Evolutionary conservation across 164 flowering plant genomes (phyloP).

Genomic region (Euptelea pleiosperma): DNA sequence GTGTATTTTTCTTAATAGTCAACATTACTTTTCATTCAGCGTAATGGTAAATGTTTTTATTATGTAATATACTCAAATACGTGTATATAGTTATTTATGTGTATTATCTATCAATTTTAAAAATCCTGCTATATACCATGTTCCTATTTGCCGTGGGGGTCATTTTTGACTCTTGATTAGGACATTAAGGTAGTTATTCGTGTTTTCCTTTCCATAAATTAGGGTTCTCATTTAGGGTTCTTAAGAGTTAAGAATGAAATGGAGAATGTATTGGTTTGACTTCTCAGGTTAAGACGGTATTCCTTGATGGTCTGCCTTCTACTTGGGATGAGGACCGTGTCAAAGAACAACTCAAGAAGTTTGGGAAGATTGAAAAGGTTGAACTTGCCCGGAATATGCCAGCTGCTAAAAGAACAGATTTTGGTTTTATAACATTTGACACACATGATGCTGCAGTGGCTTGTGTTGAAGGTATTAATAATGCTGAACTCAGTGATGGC

Average conservation of each 20-base stretch:
- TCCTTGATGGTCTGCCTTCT: constrained; percentile 29
- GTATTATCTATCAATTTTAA: background rate
- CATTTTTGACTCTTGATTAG: too few relatives aligned
- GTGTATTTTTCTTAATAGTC: too few relatives aligned
- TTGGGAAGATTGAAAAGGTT: constrained; percentile 30
- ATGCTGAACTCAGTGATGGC: constrained; percentile 26
- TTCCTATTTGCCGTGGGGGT: too few relatives aligned
- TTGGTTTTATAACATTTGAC: constrained; percentile 32
- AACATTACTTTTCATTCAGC: background rate
- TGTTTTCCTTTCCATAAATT: too few relatives aligned
- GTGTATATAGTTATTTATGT: background rate
- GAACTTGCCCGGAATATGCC: constrained; percentile 39
- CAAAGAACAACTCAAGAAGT: constrained; percentile 20
- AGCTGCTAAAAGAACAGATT: constrained; percentile 35
- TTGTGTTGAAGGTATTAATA: constrained; percentile 27
- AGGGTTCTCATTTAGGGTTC: too few relatives aligned
- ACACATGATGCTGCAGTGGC: constrained; percentile 33
- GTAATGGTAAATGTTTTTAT: too few relatives aligned
- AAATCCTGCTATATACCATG: too few relatives aligned
- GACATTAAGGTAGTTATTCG: too few relatives aligned
- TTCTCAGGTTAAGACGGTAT: constrained; percentile 34
- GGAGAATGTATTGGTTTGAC: too few relatives aligned
- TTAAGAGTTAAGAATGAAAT: too few relatives aligned
- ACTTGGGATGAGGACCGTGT: constrained; percentile 38
- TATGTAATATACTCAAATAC: too few relatives aligned